phyloP scores from a whole-genome alignment of 2,329 filamentous ascomycete genomes.

The Emericellopsis atlantica region DNA sequence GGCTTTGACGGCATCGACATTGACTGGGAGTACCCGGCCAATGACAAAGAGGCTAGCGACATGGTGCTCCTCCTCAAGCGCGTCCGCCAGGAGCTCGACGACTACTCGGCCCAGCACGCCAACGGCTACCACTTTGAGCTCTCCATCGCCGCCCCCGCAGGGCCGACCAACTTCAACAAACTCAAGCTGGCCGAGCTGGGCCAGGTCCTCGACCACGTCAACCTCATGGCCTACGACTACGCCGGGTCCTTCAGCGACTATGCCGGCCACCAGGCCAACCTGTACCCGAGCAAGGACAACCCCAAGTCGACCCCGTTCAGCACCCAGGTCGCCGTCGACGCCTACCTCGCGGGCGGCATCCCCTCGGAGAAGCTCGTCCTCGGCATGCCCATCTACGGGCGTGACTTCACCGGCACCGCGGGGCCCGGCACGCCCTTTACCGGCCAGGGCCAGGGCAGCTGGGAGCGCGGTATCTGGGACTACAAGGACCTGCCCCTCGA shows the following conservation, averaged over 20 bases:
- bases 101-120: slow-evolving; percentile 26
- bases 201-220: slow-evolving; percentile 36
- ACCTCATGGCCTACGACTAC: slow-evolving; percentile 65
- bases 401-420: slow-evolving; percentile 40
- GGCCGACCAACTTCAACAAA: slow-evolving; percentile 30
- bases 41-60: slow-evolving; percentile 22
- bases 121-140: slow-evolving; percentile 34
- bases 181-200: slow-evolving; percentile 33
- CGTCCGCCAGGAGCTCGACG: slow-evolving; percentile 29
- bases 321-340: slow-evolving; percentile 47
- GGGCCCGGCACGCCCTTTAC: slow-evolving; percentile 9
- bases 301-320: slow-evolving; percentile 54
- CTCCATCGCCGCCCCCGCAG: slow-evolving; percentile 36
- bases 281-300: slow-evolving; percentile 41
- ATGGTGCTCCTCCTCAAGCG: slow-evolving; percentile 25
- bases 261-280: slow-evolving; percentile 58
- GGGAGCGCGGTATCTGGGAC: slow-evolving; percentile 54
- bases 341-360: slow-evolving; percentile 51
- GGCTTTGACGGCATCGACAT: slow-evolving; percentile 44
- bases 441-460: not conserved
- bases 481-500: slow-evolving; percentile 58
- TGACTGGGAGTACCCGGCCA: slow-evolving; percentile 42
- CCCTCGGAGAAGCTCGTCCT: slow-evolving; percentile 54
- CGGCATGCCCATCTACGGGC: slow-evolving; percentile 71
- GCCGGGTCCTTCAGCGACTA: slow-evolving; percentile 53